Evolutionary conservation across 352 stramenopile genomes (phyloP), one percentile per base, ranked within the genome.

Genomic region (Phytophthora vignae): DNA sequence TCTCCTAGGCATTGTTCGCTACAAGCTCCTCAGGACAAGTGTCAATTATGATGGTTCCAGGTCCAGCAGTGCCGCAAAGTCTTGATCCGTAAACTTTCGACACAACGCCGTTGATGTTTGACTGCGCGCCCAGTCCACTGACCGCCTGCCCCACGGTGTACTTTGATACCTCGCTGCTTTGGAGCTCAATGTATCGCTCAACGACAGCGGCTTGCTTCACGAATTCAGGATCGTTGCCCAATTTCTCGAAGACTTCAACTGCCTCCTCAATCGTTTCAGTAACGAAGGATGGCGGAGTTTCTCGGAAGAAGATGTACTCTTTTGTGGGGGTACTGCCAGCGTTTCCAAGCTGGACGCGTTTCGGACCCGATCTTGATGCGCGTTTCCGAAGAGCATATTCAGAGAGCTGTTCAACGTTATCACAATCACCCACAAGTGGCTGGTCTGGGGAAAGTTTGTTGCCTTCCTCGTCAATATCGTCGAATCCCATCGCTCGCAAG

Each of bases 231-330:
- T 94, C 85, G 11, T 82, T 76, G 17, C 74, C 73, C 4, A 91
- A 69, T 48, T 87, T 77, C 60, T 88, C 81, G 49, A 79, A 69
- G 11, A 91, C 76, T 33, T 90, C 72, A 9, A 82, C 65, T 14
- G 88, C 88, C 0, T 67, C 85, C 59, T 94, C 84, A 25, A 93
- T 75, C 5, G 76, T 94, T 76, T 93, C 87, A 0, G 88, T 94
- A 48, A 94, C 87, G 71, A 91, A 96, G 7, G 66, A 84, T 3
- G 87, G 87, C n/a, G 87, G 87, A 2, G 87, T 95, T 71, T 94
- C 85, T 48, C 87, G 82, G 68, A 93, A 95, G 69, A 95, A 95
- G 40, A 93, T 80, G 64, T 93, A 94, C 69, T 95, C 85, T 70
- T 93, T 94, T 9, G 81, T 93, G 12, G 85, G 85, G 48, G 84